phyloP scores from a whole-genome alignment of 352 stramenopile genomes.

The Phytophthora idaei region DNA sequence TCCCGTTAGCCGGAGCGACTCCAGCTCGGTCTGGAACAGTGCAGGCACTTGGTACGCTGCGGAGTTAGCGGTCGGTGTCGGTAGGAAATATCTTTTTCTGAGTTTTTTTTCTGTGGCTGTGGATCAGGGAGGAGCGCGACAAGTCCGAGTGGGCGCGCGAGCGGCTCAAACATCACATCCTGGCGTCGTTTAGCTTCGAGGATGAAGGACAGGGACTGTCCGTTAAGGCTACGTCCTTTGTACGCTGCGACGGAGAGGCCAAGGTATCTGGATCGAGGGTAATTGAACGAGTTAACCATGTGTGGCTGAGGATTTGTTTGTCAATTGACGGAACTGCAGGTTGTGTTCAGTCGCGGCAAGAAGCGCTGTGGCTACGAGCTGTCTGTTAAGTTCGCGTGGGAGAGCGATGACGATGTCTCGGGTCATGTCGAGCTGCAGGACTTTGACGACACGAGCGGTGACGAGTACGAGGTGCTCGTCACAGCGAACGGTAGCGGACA shows the following conservation, averaged over 20 bases:
- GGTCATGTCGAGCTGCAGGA: slow-evolving; percentile 82
- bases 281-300: neutral
- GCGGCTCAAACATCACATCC: slow-evolving; percentile 71
- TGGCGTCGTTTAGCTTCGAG: slow-evolving; percentile 63
- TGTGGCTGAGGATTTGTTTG: slow-evolving; percentile 10
- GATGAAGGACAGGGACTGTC: slow-evolving; percentile 50
- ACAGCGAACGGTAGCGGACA: slow-evolving; percentile 52
- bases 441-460: slow-evolving; percentile 85
- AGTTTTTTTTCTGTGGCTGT: slow-evolving; percentile 1
- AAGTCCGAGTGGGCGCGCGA: slow-evolving; percentile 83
- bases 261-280: slow-evolving; percentile 50
- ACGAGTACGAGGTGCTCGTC: slow-evolving; percentile 80
- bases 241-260: slow-evolving; percentile 75
- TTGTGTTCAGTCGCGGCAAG: slow-evolving; percentile 85
- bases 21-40: slow-evolving; percentile 81
- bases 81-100: neutral
- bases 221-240: slow-evolving; percentile 71
- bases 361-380: slow-evolving; percentile 88
- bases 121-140: slow-evolving; percentile 75
- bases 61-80: slow-evolving; percentile 10
- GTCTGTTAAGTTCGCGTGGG: slow-evolving; percentile 82
- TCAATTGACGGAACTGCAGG: slow-evolving; percentile 22
- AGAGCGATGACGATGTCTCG: slow-evolving; percentile 50
- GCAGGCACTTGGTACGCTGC: slow-evolving; percentile 75
- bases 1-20: slow-evolving; percentile 30